Percentiles rank a stretch among this genome's conserved stretches.
These are phyloP conservation scores for Aspergillus panamensis DNA, from an alignment of 495 filamentous ascomycete species.

Conservation along the genomic window DNA sequence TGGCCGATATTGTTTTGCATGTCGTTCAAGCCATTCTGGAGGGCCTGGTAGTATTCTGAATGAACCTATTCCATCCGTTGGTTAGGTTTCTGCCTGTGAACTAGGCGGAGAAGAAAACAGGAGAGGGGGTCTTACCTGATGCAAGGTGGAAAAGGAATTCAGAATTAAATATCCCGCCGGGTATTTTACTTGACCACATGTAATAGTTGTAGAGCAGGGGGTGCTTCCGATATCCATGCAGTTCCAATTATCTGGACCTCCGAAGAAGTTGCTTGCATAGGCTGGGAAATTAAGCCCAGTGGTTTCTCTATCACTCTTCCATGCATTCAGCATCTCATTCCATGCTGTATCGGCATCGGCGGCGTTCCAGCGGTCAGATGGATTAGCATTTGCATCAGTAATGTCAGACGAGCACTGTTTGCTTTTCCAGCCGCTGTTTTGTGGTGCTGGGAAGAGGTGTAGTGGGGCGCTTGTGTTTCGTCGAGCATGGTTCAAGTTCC, in stretches of 20 bases:
- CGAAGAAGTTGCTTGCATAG: neutral
- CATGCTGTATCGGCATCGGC: neutral
- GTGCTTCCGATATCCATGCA: neutral
- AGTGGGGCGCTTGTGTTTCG: neutral
- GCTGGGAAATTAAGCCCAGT: neutral
- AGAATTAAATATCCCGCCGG: neutral
- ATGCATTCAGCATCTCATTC: neutral
- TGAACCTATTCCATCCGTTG: neutral
- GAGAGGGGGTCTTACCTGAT: neutral
- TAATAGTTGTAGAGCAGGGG: neutral
- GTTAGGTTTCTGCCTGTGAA: too few species aligned
- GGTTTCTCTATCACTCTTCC: neutral
- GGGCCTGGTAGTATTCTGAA: neutral
- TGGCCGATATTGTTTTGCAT: neutral
- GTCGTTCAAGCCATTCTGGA: neutral
- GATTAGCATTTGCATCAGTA: neutral
- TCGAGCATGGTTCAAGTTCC: neutral
- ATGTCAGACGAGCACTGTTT: neutral
- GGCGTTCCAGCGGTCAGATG: neutral
- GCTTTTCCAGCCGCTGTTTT: neutral
- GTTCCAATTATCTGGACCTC: neutral
- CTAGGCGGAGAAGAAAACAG: too few species aligned
- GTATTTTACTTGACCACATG: neutral
- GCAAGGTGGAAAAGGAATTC: neutral
- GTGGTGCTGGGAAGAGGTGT: neutral